Percentiles rank a stretch among this genome's conserved stretches.
phyloP scores from a whole-genome alignment of 768 basidiomycete species.

The Hericium alpestre region DNA sequence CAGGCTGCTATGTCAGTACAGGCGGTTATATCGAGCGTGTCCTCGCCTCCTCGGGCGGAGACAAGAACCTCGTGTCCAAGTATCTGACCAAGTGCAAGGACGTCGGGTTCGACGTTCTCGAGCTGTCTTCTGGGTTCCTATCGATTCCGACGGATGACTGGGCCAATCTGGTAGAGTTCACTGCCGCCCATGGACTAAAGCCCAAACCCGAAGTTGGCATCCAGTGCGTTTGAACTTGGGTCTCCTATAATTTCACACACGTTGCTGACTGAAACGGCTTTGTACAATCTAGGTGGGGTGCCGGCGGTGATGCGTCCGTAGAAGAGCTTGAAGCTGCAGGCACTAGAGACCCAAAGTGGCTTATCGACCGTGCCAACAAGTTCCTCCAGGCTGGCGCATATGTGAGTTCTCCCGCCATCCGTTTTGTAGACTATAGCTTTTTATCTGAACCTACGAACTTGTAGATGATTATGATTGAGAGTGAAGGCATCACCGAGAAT shows the following conservation, averaged over 20 bases:
- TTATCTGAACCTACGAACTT: background rate
- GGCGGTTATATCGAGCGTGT: constrained; percentile 33
- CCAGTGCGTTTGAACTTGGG: constrained; percentile 13
- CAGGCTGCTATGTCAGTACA: constrained; percentile 30
- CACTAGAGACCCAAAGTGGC: constrained; percentile 29
- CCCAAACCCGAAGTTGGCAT: constrained; percentile 37
- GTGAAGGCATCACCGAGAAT: constrained; percentile 38
- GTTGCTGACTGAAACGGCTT: background rate
- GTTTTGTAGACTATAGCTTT: background rate
- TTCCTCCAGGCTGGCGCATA: constrained; percentile 32
- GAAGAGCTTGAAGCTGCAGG: constrained; percentile 30
- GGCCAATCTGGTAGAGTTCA: constrained; percentile 29
- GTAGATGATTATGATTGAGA: constrained; percentile 39
- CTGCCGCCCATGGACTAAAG: constrained; percentile 28
- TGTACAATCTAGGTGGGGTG: constrained; percentile 23
- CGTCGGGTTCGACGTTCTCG: constrained; percentile 34
- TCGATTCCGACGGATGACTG: constrained; percentile 36
- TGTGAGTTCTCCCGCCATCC: constrained; percentile 6
- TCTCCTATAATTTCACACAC: background rate
- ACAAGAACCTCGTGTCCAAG: constrained; percentile 22
- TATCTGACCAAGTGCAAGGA: constrained; percentile 28
- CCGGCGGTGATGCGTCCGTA: constrained; percentile 31
- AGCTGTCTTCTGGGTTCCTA: constrained; percentile 34
- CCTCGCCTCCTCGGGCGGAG: constrained; percentile 24
- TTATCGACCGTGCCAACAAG: constrained; percentile 29